A percentile compares a stretch with the other conserved stretches of the same genome.
phyloP scores from a whole-genome alignment of 257 asterid genomes.

The Parsonsia alboflavescens region DNA sequence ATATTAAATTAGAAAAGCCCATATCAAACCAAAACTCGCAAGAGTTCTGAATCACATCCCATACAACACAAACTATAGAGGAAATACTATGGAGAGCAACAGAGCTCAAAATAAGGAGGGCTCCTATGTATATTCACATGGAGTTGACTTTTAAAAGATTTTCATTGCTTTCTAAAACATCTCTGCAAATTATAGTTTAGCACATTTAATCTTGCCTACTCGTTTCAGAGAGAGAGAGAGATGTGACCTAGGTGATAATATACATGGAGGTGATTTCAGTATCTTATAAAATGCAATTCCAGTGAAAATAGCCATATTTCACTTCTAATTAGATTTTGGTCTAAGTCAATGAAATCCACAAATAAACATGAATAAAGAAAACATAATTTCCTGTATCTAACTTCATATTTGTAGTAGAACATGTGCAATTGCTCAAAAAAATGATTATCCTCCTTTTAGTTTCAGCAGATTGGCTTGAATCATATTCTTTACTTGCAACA shows the following conservation, averaged over 20 bases:
- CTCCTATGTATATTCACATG: too few relatives aligned
- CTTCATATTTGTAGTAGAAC: too few relatives aligned
- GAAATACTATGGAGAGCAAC: too few relatives aligned
- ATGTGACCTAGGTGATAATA: not conserved
- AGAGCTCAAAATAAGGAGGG: too few relatives aligned
- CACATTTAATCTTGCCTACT: too few relatives aligned
- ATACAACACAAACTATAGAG: not conserved
- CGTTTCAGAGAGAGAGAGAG: not conserved
- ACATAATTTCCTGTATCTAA: too few relatives aligned
- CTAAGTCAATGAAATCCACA: not conserved
- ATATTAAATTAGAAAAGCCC: constrained; percentile 10
- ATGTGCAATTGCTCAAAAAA: too few relatives aligned
- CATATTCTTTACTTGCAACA: not conserved
- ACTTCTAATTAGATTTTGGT: too few relatives aligned
- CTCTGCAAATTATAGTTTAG: too few relatives aligned
- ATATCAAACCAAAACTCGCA: not conserved
- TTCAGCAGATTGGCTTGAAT: not conserved
- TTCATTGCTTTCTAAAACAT: too few relatives aligned
- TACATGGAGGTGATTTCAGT: not conserved
- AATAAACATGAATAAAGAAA: too few relatives aligned
- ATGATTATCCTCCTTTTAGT: not conserved
- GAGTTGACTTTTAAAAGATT: too few relatives aligned
- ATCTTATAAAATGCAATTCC: not conserved
- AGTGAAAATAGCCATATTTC: not conserved
- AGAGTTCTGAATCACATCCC: not conserved